Conservation (phyloP, 2,329 filamentous ascomycete species). For the Colletotrichum sp. region DNA sequence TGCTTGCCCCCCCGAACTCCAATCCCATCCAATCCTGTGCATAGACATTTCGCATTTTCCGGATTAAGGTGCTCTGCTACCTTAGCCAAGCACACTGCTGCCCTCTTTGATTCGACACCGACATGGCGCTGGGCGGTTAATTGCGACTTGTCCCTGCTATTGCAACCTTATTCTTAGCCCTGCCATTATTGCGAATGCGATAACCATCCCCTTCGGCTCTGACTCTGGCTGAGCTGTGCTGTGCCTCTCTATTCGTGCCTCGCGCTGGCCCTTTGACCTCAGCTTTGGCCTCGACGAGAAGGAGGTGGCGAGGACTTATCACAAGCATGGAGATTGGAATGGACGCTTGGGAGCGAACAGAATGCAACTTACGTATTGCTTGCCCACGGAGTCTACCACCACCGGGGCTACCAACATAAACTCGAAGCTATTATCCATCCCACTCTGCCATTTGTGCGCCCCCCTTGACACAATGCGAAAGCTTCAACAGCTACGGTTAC, state of each 20-base stretch:
- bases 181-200: background rate
- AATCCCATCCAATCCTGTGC: background rate
- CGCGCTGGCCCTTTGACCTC: background rate
- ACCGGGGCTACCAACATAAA: background rate
- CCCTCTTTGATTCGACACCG: background rate
- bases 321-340: background rate
- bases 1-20: background rate
- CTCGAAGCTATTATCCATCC: background rate
- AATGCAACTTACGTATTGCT: background rate
- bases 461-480: background rate
- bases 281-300: background rate
- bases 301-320: background rate
- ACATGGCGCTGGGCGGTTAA: slow-evolving; percentile 3
- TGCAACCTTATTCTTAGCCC: slow-evolving; percentile 18
- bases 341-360: background rate
- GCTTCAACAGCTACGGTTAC: background rate
- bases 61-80: background rate
- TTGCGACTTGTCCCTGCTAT: background rate
- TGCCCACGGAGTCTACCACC: background rate
- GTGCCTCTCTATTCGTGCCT: background rate
- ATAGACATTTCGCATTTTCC: background rate
- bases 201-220: background rate
- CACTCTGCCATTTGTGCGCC: background rate
- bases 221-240: background rate
- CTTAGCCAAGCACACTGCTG: background rate